Base-by-base conservation (phyloP, 2,329 filamentous ascomycete genomes). In the Chrysosporium queenslandicum region DNA sequence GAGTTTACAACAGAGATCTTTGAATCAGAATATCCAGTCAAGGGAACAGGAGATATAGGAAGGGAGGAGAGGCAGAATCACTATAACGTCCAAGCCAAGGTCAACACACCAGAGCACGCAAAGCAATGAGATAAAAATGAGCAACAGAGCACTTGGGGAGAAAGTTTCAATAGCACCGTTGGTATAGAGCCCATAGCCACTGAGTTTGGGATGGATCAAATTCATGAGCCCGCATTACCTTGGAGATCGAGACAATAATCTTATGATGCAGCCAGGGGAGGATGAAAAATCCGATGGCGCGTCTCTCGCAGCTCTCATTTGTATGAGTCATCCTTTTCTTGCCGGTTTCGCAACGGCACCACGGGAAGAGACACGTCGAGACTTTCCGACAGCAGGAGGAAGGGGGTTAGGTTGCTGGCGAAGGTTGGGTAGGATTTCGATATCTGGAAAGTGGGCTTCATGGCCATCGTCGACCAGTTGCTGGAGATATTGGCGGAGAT, bases 401-500 rank as follows among this genome's bases (percentile, higher is more conserved):
- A 50, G 18, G 27, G 29, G 27, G n/a, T 34, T 25, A n/a, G 41
- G n/a, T 27, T 43, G 47, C 30, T 53, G 54, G 18, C 46, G 53
- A 52, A 69, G 67, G 4, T 57, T 61, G 1, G 68, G 68, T 40
- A 71, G 54, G 37, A 71, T 68, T 55, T 70, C 68, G 37, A 71
- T 64, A 57, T 71, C 68, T 0, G 68, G 68, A 47, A 71, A 71
- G 46, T 58, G 18, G 57, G 57, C 6, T 56, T 56, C 39, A 47
- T 55, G 39, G 36, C 57, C 21, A 23, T 56, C 32, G 2, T 49
- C 48, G 8, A 42, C 37, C n/a, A 61, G 46, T 7, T 39, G 25
- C 1, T 51, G 45, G 50, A 70, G 55, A 47, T 66, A 48, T 0
- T 30, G 29, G 2, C 54, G 56, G 12, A 70, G 58, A 12, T 53